Percentiles rank a stretch among this genome's conserved stretches.
These are phyloP conservation scores for Russula emetica DNA, from an alignment of 768 basidiomycete species.

Conservation along the genomic window DNA sequence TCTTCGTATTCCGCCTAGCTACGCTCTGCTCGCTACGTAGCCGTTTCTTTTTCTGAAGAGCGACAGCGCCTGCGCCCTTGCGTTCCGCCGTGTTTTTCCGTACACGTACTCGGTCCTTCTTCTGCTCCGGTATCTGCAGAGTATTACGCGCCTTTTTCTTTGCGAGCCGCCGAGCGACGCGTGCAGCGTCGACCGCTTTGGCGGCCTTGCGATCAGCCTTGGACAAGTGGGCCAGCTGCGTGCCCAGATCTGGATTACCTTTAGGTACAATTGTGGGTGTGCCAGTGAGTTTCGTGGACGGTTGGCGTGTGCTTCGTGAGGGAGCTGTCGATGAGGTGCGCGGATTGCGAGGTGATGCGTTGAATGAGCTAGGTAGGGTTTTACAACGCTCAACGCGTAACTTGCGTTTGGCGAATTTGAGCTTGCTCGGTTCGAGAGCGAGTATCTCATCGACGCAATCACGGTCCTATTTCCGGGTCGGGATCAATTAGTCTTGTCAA, in stretches of 20 bases:
- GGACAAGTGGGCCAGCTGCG: slow-evolving; percentile 66
- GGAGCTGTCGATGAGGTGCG: slow-evolving; percentile 28
- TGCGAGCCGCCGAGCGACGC: slow-evolving; percentile 76
- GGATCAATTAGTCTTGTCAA: background rate
- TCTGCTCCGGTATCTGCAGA: slow-evolving; percentile 40
- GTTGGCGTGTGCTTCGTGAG: slow-evolving; percentile 16
- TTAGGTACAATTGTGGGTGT: slow-evolving; percentile 47
- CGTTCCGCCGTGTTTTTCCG: slow-evolving; percentile 41
- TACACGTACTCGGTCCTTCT: slow-evolving; percentile 46
- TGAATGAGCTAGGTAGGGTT: slow-evolving; percentile 46
- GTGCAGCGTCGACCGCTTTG: slow-evolving; percentile 75
- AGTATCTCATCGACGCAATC: slow-evolving; percentile 91
- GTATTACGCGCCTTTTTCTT: slow-evolving; percentile 78
- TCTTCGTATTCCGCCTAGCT: slow-evolving; percentile 55
- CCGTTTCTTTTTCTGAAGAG: slow-evolving; percentile 41
- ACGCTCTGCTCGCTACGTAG: slow-evolving; percentile 52
- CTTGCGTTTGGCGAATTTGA: slow-evolving; percentile 91
- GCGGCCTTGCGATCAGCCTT: slow-evolving; percentile 83
- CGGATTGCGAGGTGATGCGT: slow-evolving; percentile 24
- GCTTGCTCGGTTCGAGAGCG: slow-evolving; percentile 66
- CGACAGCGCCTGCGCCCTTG: slow-evolving; percentile 31
- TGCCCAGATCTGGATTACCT: slow-evolving; percentile 79
- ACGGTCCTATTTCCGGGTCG: slow-evolving; percentile 56
- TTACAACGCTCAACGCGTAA: slow-evolving; percentile 91
- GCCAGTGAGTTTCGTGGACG: slow-evolving; percentile 8